Evolutionary conservation across 2,329 filamentous ascomycete genomes (phyloP), one percentile per base, ranked within the genome.

Genomic region (Claviceps arundinis): DNA sequence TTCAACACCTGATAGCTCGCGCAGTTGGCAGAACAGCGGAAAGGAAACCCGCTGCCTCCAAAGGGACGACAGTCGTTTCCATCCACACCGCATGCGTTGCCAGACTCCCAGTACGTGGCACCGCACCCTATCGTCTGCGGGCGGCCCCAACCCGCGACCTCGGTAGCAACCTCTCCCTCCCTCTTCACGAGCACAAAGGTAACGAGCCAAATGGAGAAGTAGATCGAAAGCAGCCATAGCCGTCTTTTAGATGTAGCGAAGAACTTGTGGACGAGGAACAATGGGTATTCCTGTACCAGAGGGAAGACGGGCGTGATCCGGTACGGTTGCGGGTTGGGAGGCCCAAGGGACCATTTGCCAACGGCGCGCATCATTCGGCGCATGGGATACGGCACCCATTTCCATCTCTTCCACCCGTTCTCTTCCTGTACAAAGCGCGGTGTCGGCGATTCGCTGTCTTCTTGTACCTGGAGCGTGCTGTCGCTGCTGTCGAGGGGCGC

Each of bases 31-130:
- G 85, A 81, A 60, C 87, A 93, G 51, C 83, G 75, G 62, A 93
- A 93, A 0, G 85, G 74, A 59, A 89, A 82, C 0, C 80, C 80
- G 52, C 72, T 78, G 56, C 81, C 82, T 53, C 76, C 77, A 61
- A 93, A 93, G 0, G 87, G 87, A 8, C 86, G 79, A 61, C 87
- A 93, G 50, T 80, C 72, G 55, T 81, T 80, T 6, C 87, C 87
- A 58, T 91, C 81, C 14, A 91, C 61, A 0, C 86, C 87, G 64
- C 87, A 93, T 13, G 70, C 70, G 61, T 89, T 90, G 37, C 81
- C 82, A 40, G 80, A 64, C 8, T 71, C 75, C 85, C 87, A 93
- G 62, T 86, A 87, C 14, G 81, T 77, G 51, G 77, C 74, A 13
- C 77, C 78, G 64, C 87, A 93, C 34, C 78, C 72, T 44, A 91